Percentiles rank a stretch among this genome's conserved stretches.
These are phyloP conservation scores for Amaranthus tricolor DNA, from an alignment of 179 eudicot species.

Conservation along the genomic window DNA sequence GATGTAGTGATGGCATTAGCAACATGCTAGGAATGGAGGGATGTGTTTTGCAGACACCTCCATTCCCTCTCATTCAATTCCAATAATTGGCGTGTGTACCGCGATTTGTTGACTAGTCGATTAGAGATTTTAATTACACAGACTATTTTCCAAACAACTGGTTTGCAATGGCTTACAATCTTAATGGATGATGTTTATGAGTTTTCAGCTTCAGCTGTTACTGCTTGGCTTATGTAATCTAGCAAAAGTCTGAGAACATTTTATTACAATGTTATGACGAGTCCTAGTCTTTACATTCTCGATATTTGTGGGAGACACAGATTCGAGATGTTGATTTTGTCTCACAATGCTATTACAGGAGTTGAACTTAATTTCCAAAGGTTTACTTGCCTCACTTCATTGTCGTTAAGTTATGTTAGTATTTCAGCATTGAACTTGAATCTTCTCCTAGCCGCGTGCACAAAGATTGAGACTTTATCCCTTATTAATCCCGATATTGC, in stretches of 20 bases:
- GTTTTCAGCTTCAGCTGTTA: slow-evolving; percentile 80
- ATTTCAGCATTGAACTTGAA: slow-evolving; percentile 84
- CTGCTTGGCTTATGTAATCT: slow-evolving; percentile 89
- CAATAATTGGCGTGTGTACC: slow-evolving; percentile 65
- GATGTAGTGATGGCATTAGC: slow-evolving; percentile 82
- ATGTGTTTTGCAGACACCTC: slow-evolving; percentile 76
- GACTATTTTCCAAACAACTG: slow-evolving; percentile 76
- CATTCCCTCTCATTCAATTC: slow-evolving; percentile 70
- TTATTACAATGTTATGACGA: slow-evolving; percentile 64
- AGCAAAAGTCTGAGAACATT: slow-evolving; percentile 65
- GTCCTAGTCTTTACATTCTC: slow-evolving; percentile 69
- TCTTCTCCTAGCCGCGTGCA: slow-evolving; percentile 75
- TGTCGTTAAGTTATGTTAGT: slow-evolving; percentile 72
- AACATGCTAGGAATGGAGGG: slow-evolving; percentile 82
- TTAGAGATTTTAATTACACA: slow-evolving; percentile 77
- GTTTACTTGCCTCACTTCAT: slow-evolving; percentile 67
- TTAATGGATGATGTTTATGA: slow-evolving; percentile 84
- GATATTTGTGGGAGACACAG: slow-evolving; percentile 77
- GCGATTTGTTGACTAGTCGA: slow-evolving; percentile 50
- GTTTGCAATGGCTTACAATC: slow-evolving; percentile 65
- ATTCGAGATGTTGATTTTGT: slow-evolving; percentile 62
- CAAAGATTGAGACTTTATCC: slow-evolving; percentile 55
- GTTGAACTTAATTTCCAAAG: slow-evolving; percentile 81
- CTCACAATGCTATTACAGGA: slow-evolving; percentile 70
- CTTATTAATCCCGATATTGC: slow-evolving; percentile 68